Base-by-base conservation (phyloP, 2,329 filamentous ascomycete genomes). In the Stagonosporopsis chrysanthemi region DNA sequence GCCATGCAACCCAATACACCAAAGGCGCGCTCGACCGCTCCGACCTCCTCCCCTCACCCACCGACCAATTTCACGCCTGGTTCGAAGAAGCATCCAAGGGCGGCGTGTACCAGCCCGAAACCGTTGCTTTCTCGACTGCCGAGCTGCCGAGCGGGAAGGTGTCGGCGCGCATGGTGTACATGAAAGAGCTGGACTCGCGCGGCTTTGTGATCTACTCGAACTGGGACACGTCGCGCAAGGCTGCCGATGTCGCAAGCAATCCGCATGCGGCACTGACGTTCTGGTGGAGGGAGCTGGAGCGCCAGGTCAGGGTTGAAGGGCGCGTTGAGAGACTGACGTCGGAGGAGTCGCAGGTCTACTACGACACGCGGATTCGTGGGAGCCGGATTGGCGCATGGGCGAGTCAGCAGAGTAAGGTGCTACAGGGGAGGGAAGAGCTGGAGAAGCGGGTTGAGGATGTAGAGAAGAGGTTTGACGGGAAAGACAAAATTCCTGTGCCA, bases 171-270 rank as follows among this genome's bases (percentile, higher is more conserved):
- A 84, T 92, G 66, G 92, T 99, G 35, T 99, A 98, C 79, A 84
- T 99, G 65, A 99, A 99, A 79, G 95, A 98, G 81, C 86, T 98
- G 23, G 93, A 98, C 76, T 77, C 82, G 5, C 78, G 75, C 19
- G 92, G 93, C 15, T 99, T 96, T 78, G 92, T 98, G 40, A 83
- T 99, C 45, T 99, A 98, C 82, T 90, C 87, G 71, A 99, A 99
- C 77, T 94, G 93, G 81, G 92, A 87, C 58, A 95, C 90, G 0
- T 91, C 87, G 57, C 79, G 84, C 26, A 87, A 88, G 80, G 85
- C 88, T 0, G 71, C 78, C 46, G 91, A 97, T 74, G 79, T 95
- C 6, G 82, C 80, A 22, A 82, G 78, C 4, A 99, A 98, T 76
- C 84, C 85, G 26, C 89, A 90, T 79, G 94, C 91, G 0, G 87